Evolutionary conservation across 192 early-diverging fungal genomes (phyloP).

Genomic region (Mortierella claussenii): DNA sequence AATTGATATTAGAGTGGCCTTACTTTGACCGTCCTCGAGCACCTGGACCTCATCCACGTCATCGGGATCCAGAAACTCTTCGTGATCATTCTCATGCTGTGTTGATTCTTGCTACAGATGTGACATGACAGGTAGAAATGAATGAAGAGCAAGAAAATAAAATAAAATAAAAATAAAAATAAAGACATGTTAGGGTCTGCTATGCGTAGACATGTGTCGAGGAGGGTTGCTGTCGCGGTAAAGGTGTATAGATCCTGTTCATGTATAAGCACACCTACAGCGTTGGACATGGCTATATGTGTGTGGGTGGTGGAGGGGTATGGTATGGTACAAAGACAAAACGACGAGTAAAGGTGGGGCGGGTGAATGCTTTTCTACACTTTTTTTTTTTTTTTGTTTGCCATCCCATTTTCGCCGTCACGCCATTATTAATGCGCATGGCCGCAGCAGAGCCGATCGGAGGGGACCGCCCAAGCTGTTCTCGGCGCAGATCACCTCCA

Average conservation of each 20-base stretch:
- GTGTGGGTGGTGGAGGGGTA: neutral
- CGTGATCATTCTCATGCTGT: slow-evolving; percentile 60
- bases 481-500: too few relatives aligned
- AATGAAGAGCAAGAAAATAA: too few relatives aligned
- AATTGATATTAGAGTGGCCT: neutral
- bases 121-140: too few relatives aligned
- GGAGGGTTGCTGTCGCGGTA: too few relatives aligned
- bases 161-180: neutral
- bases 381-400: neutral
- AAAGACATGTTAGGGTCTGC: slow-evolving; percentile 5
- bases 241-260: neutral
- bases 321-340: neutral
- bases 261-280: neutral
- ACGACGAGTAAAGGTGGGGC: neutral
- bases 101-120: slow-evolving; percentile 37
- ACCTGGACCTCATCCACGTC: slow-evolving; percentile 62
- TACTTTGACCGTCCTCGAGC: slow-evolving; percentile 54
- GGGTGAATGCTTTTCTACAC: neutral
- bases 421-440: neutral
- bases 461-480: too few relatives aligned
- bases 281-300: slow-evolving; percentile 10
- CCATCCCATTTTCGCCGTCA: neutral
- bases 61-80: slow-evolving; percentile 61
- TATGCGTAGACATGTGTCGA: neutral
- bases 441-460: neutral